Conservation (phyloP, 23 red algal genomes). For the Gracilaria vermiculophylla region DNA sequence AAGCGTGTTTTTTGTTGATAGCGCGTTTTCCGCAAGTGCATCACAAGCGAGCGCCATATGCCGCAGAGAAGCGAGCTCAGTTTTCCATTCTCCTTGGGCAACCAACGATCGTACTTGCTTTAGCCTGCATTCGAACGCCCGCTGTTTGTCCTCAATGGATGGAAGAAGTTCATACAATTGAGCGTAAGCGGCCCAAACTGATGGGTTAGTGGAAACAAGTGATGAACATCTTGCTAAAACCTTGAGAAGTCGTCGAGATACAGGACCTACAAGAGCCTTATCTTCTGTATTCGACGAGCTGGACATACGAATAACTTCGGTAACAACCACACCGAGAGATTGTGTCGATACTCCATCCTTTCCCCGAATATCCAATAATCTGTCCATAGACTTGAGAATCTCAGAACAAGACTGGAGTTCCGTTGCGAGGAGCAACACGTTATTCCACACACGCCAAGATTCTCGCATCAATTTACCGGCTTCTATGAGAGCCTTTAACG, state of each 20-base stretch:
- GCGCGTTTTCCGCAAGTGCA: constrained; percentile 37
- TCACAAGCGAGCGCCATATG: constrained; percentile 60
- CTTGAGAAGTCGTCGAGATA: constrained; percentile 59
- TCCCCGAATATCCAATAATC: constrained; percentile 65
- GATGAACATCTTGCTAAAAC: constrained; percentile 56
- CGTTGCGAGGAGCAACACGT: constrained; percentile 60
- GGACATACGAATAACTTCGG: constrained; percentile 69
- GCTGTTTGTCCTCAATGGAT: constrained; percentile 8
- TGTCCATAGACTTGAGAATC: constrained; percentile 46
- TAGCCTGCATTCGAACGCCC: constrained; percentile 43
- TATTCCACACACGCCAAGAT: constrained; percentile 78
- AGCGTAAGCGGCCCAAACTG: constrained; percentile 81
- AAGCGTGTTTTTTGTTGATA: neutral
- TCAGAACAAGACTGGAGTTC: constrained; percentile 26
- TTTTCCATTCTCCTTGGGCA: constrained; percentile 58
- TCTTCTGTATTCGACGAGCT: constrained; percentile 33
- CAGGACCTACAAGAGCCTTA: constrained; percentile 40
- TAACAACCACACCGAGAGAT: constrained; percentile 50
- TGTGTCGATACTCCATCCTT: constrained; percentile 57
- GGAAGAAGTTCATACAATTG: constrained; percentile 55
- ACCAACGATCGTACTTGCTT: constrained; percentile 61
- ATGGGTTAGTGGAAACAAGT: constrained; percentile 79
- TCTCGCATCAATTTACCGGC: constrained; percentile 63
- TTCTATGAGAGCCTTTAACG: constrained; percentile 67
- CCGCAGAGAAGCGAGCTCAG: constrained; percentile 13